phyloP scores from a whole-genome alignment of 768 basidiomycete genomes.

The Tylopilus vinaceipallidus region DNA sequence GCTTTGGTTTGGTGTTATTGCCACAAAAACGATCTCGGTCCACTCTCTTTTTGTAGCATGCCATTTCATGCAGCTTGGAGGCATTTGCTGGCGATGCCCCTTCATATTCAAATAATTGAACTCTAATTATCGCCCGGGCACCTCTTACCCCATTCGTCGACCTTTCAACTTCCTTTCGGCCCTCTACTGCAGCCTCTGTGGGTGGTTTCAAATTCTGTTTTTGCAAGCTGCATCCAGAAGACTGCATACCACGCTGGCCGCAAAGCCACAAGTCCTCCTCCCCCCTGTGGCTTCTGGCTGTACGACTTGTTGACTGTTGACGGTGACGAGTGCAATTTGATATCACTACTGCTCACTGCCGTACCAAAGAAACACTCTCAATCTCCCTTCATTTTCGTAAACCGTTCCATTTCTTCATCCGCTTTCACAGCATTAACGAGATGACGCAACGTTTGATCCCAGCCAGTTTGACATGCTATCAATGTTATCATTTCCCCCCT shows the following conservation, averaged over 20 bases:
- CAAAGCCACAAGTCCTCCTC: background rate
- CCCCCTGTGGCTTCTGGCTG: background rate
- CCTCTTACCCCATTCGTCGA: conserved; percentile 6
- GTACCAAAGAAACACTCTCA: conserved; percentile 8
- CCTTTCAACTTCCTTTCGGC: conserved; percentile 2
- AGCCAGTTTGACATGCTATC: background rate
- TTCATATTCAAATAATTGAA: conserved; percentile 30
- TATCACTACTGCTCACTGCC: conserved; percentile 2
- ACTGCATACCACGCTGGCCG: background rate
- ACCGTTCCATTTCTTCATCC: conserved; percentile 3
- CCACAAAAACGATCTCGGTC: conserved; percentile 2
- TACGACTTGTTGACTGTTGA: background rate
- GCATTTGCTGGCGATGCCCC: conserved; percentile 11
- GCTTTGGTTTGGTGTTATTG: conserved; percentile 19
- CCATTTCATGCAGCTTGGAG: conserved; percentile 7
- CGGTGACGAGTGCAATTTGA: conserved; percentile 11
- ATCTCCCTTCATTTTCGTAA: conserved; percentile 24
- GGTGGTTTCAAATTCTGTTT: conserved; percentile 9
- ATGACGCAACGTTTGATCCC: conserved; percentile 10
- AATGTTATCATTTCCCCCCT: background rate
- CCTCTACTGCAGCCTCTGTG: conserved; percentile 1
- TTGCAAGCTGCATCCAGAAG: background rate
- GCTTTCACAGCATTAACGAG: conserved; percentile 13
- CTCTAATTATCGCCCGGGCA: conserved; percentile 12
- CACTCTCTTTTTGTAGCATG: conserved; percentile 2